A percentile compares a stretch with the other conserved stretches of the same genome.
Conservation (phyloP, 768 basidiomycete genomes). For the Megacollybia marginata region DNA sequence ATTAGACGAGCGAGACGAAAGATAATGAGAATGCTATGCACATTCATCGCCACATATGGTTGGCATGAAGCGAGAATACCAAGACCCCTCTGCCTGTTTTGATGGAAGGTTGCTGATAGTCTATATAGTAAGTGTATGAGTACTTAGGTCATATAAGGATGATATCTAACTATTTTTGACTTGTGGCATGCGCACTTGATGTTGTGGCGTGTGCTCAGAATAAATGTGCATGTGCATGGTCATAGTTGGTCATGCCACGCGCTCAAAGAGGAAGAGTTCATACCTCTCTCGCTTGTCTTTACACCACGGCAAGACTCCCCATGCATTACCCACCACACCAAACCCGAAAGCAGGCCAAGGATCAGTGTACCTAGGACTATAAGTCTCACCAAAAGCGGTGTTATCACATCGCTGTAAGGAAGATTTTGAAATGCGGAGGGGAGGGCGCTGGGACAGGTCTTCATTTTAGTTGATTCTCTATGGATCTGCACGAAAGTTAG, state of each 20-base stretch:
- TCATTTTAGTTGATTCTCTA: too few species aligned
- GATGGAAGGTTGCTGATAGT: not conserved
- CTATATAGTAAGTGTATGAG: too few species aligned
- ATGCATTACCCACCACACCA: conserved; percentile 63
- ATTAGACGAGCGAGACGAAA: not conserved
- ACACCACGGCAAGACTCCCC: conserved; percentile 45
- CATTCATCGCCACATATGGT: conserved; percentile 39
- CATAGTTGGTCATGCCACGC: not conserved
- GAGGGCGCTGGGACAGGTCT: too few species aligned
- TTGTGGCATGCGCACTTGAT: too few species aligned
- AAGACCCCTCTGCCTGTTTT: conserved; percentile 21
- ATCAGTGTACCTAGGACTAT: conserved; percentile 72
- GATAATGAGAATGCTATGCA: conserved; percentile 15
- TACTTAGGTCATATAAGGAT: too few species aligned
- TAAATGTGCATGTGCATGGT: too few species aligned
- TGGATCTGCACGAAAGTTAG: too few species aligned
- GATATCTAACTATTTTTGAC: too few species aligned
- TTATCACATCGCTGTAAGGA: conserved; percentile 29
- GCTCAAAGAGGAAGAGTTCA: not conserved
- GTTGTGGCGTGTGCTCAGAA: too few species aligned
- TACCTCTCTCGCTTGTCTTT: not conserved
- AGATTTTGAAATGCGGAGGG: conserved; percentile 33
- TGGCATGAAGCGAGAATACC: conserved; percentile 44
- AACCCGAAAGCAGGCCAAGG: conserved; percentile 75
- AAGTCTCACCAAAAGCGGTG: conserved; percentile 51